phyloP scores from a whole-genome alignment of 2,329 filamentous ascomycete species.

The Pseudogymnoascus sp. region DNA sequence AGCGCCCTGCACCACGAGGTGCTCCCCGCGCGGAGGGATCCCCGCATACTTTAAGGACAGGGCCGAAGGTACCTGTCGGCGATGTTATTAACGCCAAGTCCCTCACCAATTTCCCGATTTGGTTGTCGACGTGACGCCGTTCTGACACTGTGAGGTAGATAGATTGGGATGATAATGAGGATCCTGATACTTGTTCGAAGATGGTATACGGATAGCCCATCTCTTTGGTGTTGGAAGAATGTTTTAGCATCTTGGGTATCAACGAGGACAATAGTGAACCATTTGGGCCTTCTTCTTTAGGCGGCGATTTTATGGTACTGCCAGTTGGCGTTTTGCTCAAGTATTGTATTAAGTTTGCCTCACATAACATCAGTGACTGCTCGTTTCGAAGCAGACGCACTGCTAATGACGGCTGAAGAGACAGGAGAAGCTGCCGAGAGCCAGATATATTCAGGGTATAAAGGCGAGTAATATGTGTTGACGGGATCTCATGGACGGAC shows the following conservation, averaged over 20 bases:
- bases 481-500: slow-evolving; percentile 26
- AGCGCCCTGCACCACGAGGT: slow-evolving; percentile 3
- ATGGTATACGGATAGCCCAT: slow-evolving; percentile 29
- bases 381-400: slow-evolving; percentile 27
- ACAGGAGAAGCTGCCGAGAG: slow-evolving; percentile 21
- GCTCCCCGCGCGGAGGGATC: slow-evolving; percentile 15
- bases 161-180: slow-evolving; percentile 22
- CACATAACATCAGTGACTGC: slow-evolving; percentile 24
- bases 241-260: slow-evolving; percentile 28
- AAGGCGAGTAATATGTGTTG: slow-evolving; percentile 27
- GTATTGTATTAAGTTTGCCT: slow-evolving; percentile 22
- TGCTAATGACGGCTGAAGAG: background rate
- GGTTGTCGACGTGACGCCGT: slow-evolving; percentile 22
- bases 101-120: slow-evolving; percentile 25
- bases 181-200: slow-evolving; percentile 21
- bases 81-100: slow-evolving; percentile 25
- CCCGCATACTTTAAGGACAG: slow-evolving; percentile 22
- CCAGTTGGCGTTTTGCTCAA: background rate
- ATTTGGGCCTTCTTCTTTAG: background rate
- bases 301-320: background rate
- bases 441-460: slow-evolving; percentile 28
- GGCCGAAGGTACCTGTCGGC: slow-evolving; percentile 25
- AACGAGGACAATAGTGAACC: slow-evolving; percentile 13
- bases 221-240: slow-evolving; percentile 26
- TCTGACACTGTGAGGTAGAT: slow-evolving; percentile 23